Evolutionary conservation across 2,329 filamentous ascomycete species (phyloP), one percentile per base, ranked within the genome.

Genomic region (Xylariaceae sp.): DNA sequence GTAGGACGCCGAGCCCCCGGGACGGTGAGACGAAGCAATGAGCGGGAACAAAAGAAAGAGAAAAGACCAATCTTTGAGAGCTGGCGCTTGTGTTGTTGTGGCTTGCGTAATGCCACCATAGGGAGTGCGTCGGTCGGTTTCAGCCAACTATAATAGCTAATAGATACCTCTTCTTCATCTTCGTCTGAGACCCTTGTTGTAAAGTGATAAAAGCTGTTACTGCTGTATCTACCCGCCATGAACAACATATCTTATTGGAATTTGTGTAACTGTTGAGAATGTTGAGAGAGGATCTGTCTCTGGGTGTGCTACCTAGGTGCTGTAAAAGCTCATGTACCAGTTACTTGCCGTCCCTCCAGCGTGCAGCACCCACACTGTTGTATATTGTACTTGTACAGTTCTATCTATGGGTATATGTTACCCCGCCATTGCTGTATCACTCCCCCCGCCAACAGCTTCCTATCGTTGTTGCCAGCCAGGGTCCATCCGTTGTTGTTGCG

Each of bases 71-170:
- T 31, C 16, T 28, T 34, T 19, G 33, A 32, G 35, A 36, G 36
- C 35, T 38, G 29, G 17, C 32, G 33, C 40, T 19, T 16, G 38
- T 43, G 50, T 46, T 37, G 35, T 48, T 43, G 44, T 49, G 41
- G 41, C 47, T 36, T 50, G 42, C 36, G 27, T 38, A n/a, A n/a
- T 40, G 45, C 47, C 44, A 40, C 48, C 21, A 24, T 50, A 40
- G 36, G 46, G 50, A 57, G 46, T 51, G 55, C 38, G 33, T 47
- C 39, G 21, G 39, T 38, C 41, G 47, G 40, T 47, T 43, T 43
- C 48, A 49, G 47, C 54, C 56, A 50, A 54, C 47, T 54, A 54
- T 59, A 59, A 59, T 59, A 59, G 54, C 54, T 59, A 59, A 59
- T 59, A 57, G 50, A 58, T 50, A 48, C 44, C 50, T 30, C 33